Evolutionary conservation across 768 basidiomycete genomes (phyloP).

Genomic region (Lyophyllum atratum): DNA sequence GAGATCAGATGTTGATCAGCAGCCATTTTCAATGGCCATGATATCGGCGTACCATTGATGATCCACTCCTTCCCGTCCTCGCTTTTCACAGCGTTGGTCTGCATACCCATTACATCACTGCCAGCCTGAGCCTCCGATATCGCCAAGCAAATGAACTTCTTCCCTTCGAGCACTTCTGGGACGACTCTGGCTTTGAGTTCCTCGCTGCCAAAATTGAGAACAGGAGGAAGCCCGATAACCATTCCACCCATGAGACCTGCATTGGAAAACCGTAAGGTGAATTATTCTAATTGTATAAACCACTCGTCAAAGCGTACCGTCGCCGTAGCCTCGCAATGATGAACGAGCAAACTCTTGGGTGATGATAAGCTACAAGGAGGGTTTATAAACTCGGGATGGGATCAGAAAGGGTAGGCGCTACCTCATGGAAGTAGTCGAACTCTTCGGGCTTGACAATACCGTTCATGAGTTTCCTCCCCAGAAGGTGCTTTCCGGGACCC

Average conservation of each 20-base stretch:
- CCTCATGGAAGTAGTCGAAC: slow-evolving; percentile 91
- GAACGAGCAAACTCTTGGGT: slow-evolving; percentile 81
- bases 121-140: slow-evolving; percentile 90
- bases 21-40: background rate
- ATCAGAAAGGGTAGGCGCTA: background rate
- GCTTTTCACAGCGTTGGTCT: slow-evolving; percentile 76
- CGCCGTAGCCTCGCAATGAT: slow-evolving; percentile 78
- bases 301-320: slow-evolving; percentile 46
- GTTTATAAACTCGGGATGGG: slow-evolving; percentile 1
- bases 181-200: slow-evolving; percentile 59
- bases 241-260: slow-evolving; percentile 69
- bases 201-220: slow-evolving; percentile 84
- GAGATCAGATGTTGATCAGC: background rate
- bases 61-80: slow-evolving; percentile 85
- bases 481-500: slow-evolving; percentile 92
- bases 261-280: slow-evolving; percentile 22
- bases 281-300: background rate
- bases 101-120: slow-evolving; percentile 79
- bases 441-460: slow-evolving; percentile 84
- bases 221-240: slow-evolving; percentile 85
- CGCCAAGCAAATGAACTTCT: slow-evolving; percentile 85
- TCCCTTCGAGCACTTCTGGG: slow-evolving; percentile 70
- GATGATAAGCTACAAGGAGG: slow-evolving; percentile 59
- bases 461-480: slow-evolving; percentile 78
- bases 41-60: slow-evolving; percentile 57